Evolutionary conservation across 805 yeast genomes (phyloP), one percentile per base, ranked within the genome.

Genomic region (Zygoascus biomembranicola): DNA sequence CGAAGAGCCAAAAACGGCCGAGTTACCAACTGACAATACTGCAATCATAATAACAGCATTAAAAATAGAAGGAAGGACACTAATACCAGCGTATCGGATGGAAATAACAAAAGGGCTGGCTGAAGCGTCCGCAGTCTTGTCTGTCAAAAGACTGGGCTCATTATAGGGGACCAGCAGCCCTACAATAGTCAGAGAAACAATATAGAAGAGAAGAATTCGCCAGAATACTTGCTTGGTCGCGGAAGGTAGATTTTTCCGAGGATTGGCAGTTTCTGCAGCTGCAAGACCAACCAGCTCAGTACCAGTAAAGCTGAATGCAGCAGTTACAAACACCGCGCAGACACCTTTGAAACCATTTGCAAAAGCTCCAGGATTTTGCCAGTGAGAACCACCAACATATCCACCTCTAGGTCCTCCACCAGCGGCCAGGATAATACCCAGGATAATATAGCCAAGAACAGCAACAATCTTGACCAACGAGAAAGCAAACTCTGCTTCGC

Each of bases 151-250:
- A 56, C 79, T 67, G 1, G 65, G 60, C 55, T 80, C 77, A 55
- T 72, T 73, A 64, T 75, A 84, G 14, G 92, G 90, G n/a, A 87
- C 92, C 54, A 87, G 73, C 61, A 85, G 79, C 44, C 90, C 85
- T 61, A 74, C 78, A 59, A 77, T 73, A 53, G 70, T 81, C 65
- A 70, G 77, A 57, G 82, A 74, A 10, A 76, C 70, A 66, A 87
- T 74, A 71, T 87, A 87, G 65, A 87, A 86, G 59, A 85, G 67
- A 14, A 82, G 71, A 54, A 87, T 82, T 70, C 94, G 77, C 90
- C 92, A 86, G 70, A 87, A 85, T 2, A 85, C 88, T 70, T 87
- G 90, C 68, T 85, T 86, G 55, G 84, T 80, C 44, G 92, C 90
- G 50, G 77, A 75, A 39, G 92, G 94, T 52, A 85, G 75, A 1